phyloP scores from a whole-genome alignment of 2,329 filamentous ascomycete genomes.

The Claviceps digitariae region DNA sequence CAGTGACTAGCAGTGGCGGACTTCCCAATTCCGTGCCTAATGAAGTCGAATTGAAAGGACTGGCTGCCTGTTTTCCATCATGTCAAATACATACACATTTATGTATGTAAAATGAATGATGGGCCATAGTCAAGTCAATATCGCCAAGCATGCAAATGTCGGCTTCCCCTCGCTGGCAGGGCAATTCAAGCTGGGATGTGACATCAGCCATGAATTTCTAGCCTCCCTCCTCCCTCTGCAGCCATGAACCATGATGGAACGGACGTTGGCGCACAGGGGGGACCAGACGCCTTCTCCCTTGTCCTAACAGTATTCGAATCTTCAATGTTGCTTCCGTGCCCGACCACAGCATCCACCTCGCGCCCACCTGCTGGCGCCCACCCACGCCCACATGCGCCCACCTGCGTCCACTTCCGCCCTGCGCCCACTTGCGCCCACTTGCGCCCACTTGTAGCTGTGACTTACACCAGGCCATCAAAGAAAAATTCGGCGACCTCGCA shows the following conservation, averaged over 20 bases:
- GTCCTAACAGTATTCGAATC: not conserved
- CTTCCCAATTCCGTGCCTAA: not conserved
- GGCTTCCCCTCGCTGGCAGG: too few species aligned
- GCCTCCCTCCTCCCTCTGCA: too few species aligned
- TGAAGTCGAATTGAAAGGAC: not conserved
- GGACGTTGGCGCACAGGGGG: too few species aligned
- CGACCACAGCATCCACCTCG: slow-evolving; percentile 1
- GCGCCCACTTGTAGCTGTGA: slow-evolving; percentile 10
- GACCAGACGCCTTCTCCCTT: not conserved
- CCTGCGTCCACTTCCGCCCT: not conserved
- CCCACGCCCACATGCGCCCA: not conserved
- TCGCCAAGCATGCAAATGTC: too few species aligned
- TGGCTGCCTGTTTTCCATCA: not conserved
- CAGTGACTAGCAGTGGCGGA: not conserved
- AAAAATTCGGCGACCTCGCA: slow-evolving; percentile 12
- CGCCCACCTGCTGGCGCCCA: slow-evolving; percentile 1
- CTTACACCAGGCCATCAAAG: slow-evolving; percentile 13
- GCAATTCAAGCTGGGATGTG: too few species aligned
- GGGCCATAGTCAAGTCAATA: too few species aligned
- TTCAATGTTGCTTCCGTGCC: not conserved
- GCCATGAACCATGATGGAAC: too few species aligned
- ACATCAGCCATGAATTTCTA: too few species aligned
- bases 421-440: slow-evolving; percentile 1
- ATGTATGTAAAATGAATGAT: not conserved
- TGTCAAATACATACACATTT: not conserved